Evolutionary conservation across 345 rosid genomes (phyloP).

Genomic region (Arabidopsis arenosa): DNA sequence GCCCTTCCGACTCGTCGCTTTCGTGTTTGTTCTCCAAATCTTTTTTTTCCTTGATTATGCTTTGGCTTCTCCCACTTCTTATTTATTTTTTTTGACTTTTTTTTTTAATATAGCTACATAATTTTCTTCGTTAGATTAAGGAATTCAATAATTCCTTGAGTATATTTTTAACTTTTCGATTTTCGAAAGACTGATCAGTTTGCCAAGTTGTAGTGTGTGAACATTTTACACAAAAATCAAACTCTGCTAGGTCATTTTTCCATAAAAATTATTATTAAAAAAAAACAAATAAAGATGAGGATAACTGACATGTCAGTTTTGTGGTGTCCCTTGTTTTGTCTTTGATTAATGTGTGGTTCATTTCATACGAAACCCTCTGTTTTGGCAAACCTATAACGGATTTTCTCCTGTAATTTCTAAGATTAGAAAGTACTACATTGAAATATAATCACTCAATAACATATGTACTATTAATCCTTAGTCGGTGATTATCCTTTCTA

Average conservation of each 20-base stretch:
- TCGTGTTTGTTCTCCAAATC: neutral
- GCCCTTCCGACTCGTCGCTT: slow-evolving; percentile 14
- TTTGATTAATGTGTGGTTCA: slow-evolving; percentile 26
- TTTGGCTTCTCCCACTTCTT: neutral
- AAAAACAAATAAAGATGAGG: neutral
- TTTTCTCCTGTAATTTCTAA: neutral
- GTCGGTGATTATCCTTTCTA: slow-evolving; percentile 19
- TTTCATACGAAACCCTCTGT: slow-evolving; percentile 36
- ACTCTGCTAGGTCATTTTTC: slow-evolving; percentile 12
- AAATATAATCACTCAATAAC: neutral
- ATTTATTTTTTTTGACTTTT: neutral
- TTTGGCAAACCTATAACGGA: slow-evolving; percentile 20
- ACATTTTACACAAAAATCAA: slow-evolving; percentile 26
- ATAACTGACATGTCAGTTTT: slow-evolving; percentile 41
- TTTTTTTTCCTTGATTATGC: neutral
- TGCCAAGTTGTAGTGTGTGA: slow-evolving; percentile 19
- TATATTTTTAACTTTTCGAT: neutral
- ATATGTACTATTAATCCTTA: neutral
- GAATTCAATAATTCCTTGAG: neutral
- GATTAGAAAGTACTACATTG: slow-evolving; percentile 10
- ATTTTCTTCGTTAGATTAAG: neutral
- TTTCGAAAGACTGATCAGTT: neutral
- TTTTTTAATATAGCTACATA: neutral
- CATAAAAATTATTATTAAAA: neutral
- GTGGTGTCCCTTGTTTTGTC: slow-evolving; percentile 34